These are phyloP conservation scores for Mesembryanthemum crystallinum DNA, from an alignment of 148 eudicot species.

Conservation along the genomic window DNA sequence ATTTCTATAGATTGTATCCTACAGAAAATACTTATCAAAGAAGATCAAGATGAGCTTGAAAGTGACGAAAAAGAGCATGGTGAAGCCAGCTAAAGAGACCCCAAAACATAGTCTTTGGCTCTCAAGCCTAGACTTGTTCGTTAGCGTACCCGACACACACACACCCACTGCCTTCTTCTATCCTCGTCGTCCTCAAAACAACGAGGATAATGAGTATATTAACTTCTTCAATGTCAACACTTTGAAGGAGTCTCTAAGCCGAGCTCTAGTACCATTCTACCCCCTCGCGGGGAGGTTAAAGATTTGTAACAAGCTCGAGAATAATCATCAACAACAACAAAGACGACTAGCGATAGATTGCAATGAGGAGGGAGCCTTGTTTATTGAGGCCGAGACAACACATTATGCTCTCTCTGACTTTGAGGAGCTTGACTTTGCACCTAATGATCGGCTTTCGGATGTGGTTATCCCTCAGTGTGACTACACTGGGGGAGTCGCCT, in stretches of 20 bases:
- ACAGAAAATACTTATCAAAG: too few species aligned
- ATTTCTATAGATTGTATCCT: too few species aligned
- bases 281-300: slow-evolving; percentile 38
- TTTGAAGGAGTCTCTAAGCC: slow-evolving; percentile 25
- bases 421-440: slow-evolving; percentile 10
- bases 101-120: slow-evolving; percentile 2
- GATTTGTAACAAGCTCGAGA: background rate
- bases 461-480: slow-evolving; percentile 15
- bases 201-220: background rate
- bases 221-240: slow-evolving; percentile 20
- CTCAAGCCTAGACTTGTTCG: slow-evolving; percentile 10
- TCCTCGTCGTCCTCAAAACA: background rate
- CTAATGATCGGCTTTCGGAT: background rate
- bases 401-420: background rate
- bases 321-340: slow-evolving; percentile 10
- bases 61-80: slow-evolving; percentile 3
- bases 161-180: background rate
- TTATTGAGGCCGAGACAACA: slow-evolving; percentile 25
- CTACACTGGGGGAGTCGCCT: slow-evolving; percentile 17
- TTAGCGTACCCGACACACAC: background rate
- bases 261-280: slow-evolving; percentile 30
- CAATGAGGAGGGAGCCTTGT: slow-evolving; percentile 27
- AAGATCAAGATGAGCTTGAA: background rate
- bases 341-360: slow-evolving; percentile 29
- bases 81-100: slow-evolving; percentile 12